Percentiles rank a stretch among this genome's conserved stretches.
Conservation (phyloP, 345 rosid species). For the Psidium friedrichsthalianum region DNA sequence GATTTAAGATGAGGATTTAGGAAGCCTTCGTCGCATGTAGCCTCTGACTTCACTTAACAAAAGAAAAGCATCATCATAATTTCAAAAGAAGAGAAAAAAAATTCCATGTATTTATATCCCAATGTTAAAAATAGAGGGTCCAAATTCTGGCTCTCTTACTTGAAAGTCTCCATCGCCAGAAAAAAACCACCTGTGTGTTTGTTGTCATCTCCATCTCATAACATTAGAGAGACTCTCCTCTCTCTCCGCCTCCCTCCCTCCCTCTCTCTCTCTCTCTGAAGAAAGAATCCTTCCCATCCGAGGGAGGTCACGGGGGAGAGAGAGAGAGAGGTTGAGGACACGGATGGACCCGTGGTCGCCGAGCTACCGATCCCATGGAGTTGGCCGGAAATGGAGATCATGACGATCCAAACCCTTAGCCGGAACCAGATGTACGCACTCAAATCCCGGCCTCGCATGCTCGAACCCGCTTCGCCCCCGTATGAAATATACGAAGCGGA, state of each 20-base stretch:
- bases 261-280: not conserved
- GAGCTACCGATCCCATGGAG: not conserved
- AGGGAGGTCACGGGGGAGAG: not conserved
- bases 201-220: not conserved
- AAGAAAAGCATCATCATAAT: not conserved
- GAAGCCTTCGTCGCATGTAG: not conserved
- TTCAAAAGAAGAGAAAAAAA: not conserved
- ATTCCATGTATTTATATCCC: not conserved
- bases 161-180: not conserved
- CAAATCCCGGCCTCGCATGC: conserved; percentile 2
- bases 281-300: not conserved
- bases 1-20: not conserved
- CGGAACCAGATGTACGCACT: not conserved
- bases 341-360: not conserved
- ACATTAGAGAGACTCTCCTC: not conserved
- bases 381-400: not conserved
- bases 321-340: not conserved
- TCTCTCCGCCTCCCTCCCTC: not conserved
- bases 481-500: not conserved
- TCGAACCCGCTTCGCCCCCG: not conserved
- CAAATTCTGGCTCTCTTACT: not conserved
- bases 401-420: not conserved
- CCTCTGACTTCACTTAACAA: not conserved
- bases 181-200: not conserved
- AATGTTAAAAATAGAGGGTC: not conserved